phyloP scores from a whole-genome alignment of 202 grass and related monocot species.

The Schoenoplectus tabernaemontani region DNA sequence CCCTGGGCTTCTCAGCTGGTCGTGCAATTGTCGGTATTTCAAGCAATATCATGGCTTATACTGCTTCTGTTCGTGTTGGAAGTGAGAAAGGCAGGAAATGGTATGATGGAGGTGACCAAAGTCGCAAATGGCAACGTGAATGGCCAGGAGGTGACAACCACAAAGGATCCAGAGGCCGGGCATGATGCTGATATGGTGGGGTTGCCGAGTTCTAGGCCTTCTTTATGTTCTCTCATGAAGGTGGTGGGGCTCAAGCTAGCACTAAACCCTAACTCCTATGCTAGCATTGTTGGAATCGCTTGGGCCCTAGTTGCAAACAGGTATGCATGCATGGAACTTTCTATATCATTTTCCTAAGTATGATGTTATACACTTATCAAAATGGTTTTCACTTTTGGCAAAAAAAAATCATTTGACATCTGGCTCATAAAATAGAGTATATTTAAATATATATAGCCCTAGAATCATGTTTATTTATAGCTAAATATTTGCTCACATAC shows the following conservation, averaged over 20 bases:
- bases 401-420: constrained; percentile 1
- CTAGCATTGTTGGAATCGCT: constrained; percentile 70
- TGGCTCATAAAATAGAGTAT: constrained; percentile 7
- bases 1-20: constrained; percentile 84
- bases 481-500: neutral
- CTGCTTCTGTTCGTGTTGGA: constrained; percentile 76
- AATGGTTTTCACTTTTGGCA: neutral
- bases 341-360: neutral
- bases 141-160: neutral
- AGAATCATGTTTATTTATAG: neutral
- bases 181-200: neutral
- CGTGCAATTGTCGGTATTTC: constrained; percentile 84
- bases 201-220: constrained; percentile 24
- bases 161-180: constrained; percentile 26
- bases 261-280: constrained; percentile 69
- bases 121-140: neutral
- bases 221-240: constrained; percentile 57
- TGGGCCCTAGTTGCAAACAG: constrained; percentile 67
- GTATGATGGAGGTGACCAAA: constrained; percentile 28
- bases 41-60: constrained; percentile 63
- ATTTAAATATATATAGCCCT: neutral
- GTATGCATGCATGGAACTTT: constrained; percentile 21
- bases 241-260: constrained; percentile 75
- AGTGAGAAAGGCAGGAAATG: constrained; percentile 54
- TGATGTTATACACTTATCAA: neutral